These are phyloP conservation scores for Kalaharituber pfeilii DNA, from an alignment of 2,329 filamentous ascomycete species.

Conservation along the genomic window DNA sequence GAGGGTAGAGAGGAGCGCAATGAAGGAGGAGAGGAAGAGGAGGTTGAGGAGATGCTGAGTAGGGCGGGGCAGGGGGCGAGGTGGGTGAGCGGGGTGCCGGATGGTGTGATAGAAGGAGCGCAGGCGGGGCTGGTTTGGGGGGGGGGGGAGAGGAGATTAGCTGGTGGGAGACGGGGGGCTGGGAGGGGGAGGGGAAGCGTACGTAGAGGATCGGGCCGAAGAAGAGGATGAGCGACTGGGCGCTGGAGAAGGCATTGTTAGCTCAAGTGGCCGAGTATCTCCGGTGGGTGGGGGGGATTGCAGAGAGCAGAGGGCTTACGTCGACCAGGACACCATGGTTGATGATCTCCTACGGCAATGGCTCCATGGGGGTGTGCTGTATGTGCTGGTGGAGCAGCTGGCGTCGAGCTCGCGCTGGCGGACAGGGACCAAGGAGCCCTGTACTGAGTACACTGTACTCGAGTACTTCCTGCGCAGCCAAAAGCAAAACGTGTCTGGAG, in stretches of 20 bases:
- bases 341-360: no score
- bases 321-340: neutral
- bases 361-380: no score
- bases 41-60: slow-evolving; percentile 43
- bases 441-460: no score
- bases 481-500: no score
- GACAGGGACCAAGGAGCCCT: no score
- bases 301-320: neutral
- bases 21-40: slow-evolving; percentile 36
- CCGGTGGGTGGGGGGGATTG: neutral
- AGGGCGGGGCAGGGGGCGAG: slow-evolving; percentile 37
- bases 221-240: slow-evolving; percentile 33
- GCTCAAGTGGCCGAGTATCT: neutral
- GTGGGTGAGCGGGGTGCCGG: slow-evolving; percentile 22
- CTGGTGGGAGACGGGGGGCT: slow-evolving; percentile 12
- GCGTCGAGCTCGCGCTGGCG: no score
- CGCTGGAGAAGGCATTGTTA: slow-evolving; percentile 21
- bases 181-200: slow-evolving; percentile 45
- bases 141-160: neutral
- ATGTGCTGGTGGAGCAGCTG: no score
- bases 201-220: slow-evolving; percentile 54
- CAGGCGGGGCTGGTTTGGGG: neutral
- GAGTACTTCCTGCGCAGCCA: no score
- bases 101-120: slow-evolving; percentile 14
- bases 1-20: slow-evolving; percentile 45